Evolutionary conservation across 176 grass and related monocot species (phyloP).

Genomic region (Aegilops bicornis): DNA sequence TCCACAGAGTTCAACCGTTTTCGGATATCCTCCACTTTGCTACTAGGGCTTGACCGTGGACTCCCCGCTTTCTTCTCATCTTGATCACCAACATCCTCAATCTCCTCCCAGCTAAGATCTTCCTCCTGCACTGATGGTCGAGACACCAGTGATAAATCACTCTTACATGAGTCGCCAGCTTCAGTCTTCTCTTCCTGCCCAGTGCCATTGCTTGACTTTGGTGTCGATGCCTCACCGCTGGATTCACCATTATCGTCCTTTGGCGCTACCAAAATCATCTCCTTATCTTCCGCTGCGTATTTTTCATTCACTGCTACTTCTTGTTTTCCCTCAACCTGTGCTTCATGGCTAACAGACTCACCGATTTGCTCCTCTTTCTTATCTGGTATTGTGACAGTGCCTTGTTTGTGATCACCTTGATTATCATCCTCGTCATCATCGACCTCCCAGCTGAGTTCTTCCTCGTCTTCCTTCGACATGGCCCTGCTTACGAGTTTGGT

Average conservation of each 20-base stretch:
- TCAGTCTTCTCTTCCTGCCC: conserved; percentile 31
- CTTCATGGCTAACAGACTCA: conserved; percentile 15
- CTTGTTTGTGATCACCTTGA: conserved; percentile 35
- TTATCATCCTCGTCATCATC: conserved; percentile 64
- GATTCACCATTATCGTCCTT: conserved; percentile 43
- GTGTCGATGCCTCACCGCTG: conserved; percentile 35
- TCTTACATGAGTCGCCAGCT: conserved; percentile 38
- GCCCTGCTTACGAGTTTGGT: conserved; percentile 84
- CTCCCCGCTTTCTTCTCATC: conserved; percentile 58
- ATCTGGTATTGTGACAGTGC: not conserved
- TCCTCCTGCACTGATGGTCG: conserved; percentile 56
- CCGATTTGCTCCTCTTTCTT: conserved; percentile 43
- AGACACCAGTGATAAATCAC: conserved; percentile 63
- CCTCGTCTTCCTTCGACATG: conserved; percentile 68
- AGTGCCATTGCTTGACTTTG: conserved; percentile 40
- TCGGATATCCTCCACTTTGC: conserved; percentile 57
- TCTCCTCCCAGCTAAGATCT: conserved; percentile 82
- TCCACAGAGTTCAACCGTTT: conserved; percentile 56
- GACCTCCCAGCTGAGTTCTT: conserved; percentile 79
- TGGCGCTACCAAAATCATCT: not conserved
- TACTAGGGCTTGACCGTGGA: conserved; percentile 36
- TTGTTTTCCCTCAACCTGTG: conserved; percentile 24
- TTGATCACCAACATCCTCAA: conserved; percentile 65
- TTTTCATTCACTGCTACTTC: not conserved
- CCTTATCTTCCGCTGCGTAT: conserved; percentile 11